These are phyloP conservation scores for Pyrenochaeta sp. DNA, from an alignment of 2,329 filamentous ascomycete species.

Conservation along the genomic window DNA sequence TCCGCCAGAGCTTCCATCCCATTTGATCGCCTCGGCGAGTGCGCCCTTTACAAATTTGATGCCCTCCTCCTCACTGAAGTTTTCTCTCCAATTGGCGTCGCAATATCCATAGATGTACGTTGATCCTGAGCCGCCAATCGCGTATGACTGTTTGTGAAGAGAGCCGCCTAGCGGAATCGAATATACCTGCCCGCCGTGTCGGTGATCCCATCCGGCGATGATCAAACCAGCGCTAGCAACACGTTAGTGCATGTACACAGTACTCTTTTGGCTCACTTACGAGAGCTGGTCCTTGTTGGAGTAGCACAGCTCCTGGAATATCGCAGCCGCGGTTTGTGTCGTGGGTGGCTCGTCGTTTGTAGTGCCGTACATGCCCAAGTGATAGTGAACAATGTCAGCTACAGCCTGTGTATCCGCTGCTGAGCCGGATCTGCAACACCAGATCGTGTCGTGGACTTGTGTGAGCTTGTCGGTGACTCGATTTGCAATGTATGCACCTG, in stretches of 20 bases:
- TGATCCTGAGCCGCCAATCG: conserved; percentile 95
- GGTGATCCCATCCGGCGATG: conserved; percentile 96
- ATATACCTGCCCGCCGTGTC: conserved; percentile 96
- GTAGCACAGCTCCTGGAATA: conserved; percentile 99
- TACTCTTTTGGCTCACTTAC: conserved; percentile 61
- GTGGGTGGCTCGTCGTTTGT: conserved; percentile 89
- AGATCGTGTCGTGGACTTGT: conserved; percentile 97
- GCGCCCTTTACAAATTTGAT: conserved; percentile 92
- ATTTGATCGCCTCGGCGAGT: conserved; percentile 94
- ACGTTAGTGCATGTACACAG: conserved; percentile 22
- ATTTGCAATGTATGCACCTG: conserved; percentile 97
- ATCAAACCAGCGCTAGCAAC: conserved; percentile 85
- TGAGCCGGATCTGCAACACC: conserved; percentile 98
- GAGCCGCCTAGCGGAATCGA: conserved; percentile 96
- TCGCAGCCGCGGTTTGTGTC: conserved; percentile 91
- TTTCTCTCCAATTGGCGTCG: conserved; percentile 93
- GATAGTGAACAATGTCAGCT: conserved; percentile 96
- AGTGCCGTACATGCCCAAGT: conserved; percentile 91
- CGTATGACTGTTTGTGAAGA: conserved; percentile 94
- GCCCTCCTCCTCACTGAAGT: conserved; percentile 91
- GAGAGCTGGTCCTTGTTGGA: conserved; percentile 93
- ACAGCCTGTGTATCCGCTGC: conserved; percentile 98
- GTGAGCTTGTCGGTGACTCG: conserved; percentile 99
- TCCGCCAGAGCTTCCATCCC: conserved; percentile 98
- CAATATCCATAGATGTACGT: conserved; percentile 99